These are phyloP conservation scores for Trichoderma brevicompactum DNA, from an alignment of 2,329 filamentous ascomycete species.

Conservation along the genomic window DNA sequence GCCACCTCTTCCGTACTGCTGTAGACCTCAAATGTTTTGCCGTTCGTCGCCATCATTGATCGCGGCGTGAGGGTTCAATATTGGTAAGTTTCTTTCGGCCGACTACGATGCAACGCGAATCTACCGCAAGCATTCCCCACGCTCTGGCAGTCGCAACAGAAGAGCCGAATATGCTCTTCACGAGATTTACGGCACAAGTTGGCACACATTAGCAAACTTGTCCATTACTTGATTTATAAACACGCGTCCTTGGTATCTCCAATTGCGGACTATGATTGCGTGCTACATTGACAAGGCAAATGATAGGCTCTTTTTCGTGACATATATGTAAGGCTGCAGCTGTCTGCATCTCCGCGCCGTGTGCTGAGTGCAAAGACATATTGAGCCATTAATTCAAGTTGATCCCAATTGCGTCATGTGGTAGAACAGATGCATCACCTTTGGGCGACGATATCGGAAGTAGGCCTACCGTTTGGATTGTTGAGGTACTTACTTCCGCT, in stretches of 20 bases:
- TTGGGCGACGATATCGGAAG: neutral
- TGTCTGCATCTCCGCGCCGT: slow-evolving; percentile 12
- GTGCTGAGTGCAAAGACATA: neutral
- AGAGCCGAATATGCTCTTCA: neutral
- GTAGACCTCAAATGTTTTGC: neutral
- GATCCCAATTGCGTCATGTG: slow-evolving; percentile 5
- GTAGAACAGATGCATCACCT: neutral
- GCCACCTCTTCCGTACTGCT: neutral
- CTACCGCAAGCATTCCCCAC: neutral
- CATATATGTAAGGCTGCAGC: neutral
- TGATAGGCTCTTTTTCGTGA: neutral
- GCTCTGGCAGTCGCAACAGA: neutral
- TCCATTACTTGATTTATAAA: neutral
- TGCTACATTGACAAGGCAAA: slow-evolving; percentile 1
- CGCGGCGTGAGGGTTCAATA: neutral
- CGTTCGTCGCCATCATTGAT: slow-evolving; percentile 4
- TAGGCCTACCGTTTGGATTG: neutral
- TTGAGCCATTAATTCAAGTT: slow-evolving; percentile 7
- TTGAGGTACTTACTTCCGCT: neutral
- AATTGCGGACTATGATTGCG: slow-evolving; percentile 20
- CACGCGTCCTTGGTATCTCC: slow-evolving; percentile 3
- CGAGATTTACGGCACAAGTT: neutral
- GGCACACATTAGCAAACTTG: neutral
- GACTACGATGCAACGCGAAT: neutral
- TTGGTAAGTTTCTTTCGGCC: neutral